A percentile compares a stretch with the other conserved stretches of the same genome.
Conservation (phyloP, 2,329 filamentous ascomycete genomes). For the Trichoderma simmonsii region DNA sequence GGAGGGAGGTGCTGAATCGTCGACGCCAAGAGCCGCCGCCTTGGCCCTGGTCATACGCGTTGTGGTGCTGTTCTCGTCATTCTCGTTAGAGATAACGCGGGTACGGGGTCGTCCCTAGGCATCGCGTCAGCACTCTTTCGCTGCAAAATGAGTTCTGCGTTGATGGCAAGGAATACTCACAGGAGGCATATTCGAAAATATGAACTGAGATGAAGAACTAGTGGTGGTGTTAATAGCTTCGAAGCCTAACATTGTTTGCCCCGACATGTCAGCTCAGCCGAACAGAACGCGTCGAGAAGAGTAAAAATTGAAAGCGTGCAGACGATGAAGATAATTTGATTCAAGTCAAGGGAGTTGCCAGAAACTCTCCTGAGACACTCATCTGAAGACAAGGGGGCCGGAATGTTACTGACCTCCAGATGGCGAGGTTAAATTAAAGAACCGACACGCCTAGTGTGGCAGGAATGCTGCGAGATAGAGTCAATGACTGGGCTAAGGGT, state of each 20-base stretch:
- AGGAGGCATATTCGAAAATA: constrained; percentile 34
- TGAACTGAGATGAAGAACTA: constrained; percentile 9
- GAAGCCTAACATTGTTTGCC: background rate
- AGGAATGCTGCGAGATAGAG: constrained; percentile 36
- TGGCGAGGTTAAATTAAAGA: constrained; percentile 31
- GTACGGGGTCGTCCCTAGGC: constrained; percentile 45
- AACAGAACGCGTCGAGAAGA: constrained; percentile 19
- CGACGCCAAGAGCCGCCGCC: constrained; percentile 68
- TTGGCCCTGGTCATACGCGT: constrained; percentile 92
- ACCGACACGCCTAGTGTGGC: constrained; percentile 33
- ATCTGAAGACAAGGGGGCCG: constrained; percentile 28
- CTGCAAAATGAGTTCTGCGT: background rate
- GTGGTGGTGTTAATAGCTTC: constrained; percentile 1
- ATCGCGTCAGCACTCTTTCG: constrained; percentile 7
- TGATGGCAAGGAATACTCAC: constrained; percentile 26
- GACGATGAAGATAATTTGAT: background rate
- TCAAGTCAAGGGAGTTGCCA: constrained; percentile 21
- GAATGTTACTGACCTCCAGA: constrained; percentile 34
- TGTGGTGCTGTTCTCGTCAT: constrained; percentile 81
- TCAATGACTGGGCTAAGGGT: constrained; percentile 27
- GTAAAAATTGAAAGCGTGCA: background rate
- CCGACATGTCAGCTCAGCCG: constrained; percentile 10
- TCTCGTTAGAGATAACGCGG: constrained; percentile 82
- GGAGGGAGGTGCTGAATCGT: constrained; percentile 55
- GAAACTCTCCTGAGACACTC: constrained; percentile 30